Percentiles rank a stretch among this genome's conserved stretches.
phyloP scores from a whole-genome alignment of 257 asterid species.

The Primulina eburnea region DNA sequence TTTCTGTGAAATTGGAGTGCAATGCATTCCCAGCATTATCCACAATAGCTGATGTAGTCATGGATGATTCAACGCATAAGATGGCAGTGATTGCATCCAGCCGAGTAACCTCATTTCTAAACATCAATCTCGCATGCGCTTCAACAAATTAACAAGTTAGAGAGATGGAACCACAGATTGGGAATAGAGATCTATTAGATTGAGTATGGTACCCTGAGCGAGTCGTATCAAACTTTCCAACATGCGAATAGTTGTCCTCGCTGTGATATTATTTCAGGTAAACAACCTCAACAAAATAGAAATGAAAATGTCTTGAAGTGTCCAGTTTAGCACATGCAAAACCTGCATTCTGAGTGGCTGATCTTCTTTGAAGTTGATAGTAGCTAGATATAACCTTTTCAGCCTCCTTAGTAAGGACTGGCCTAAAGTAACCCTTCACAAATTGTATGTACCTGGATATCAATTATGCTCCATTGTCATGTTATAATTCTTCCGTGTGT shows the following conservation, averaged over 20 bases:
- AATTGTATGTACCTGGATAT: conserved; percentile 70
- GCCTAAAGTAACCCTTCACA: conserved; percentile 76
- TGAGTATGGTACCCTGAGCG: conserved; percentile 71
- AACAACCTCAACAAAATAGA: background rate
- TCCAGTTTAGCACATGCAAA: conserved; percentile 13
- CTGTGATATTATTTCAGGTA: conserved; percentile 42
- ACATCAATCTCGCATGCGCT: conserved; percentile 99
- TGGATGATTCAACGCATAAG: conserved; percentile 85
- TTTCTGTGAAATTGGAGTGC: conserved; percentile 85
- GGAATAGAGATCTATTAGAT: conserved; percentile 20
- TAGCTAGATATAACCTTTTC: conserved; percentile 89
- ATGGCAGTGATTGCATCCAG: conserved; percentile 92
- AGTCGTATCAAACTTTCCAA: conserved; percentile 98
- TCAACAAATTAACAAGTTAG: conserved; percentile 34
- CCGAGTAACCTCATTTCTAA: conserved; percentile 85
- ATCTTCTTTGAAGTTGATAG: conserved; percentile 98
- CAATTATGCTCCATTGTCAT: conserved; percentile 24
- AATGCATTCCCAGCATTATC: conserved; percentile 88
- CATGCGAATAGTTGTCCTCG: conserved; percentile 97
- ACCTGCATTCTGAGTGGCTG: conserved; percentile 97
- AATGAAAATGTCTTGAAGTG: conserved; percentile 15
- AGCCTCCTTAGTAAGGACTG: conserved; percentile 91
- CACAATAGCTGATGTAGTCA: conserved; percentile 92
- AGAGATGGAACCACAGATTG: conserved; percentile 15
- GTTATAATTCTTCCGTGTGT: conserved; percentile 4